These are phyloP conservation scores for Collybia nuda DNA, from an alignment of 768 basidiomycete genomes.

Conservation along the genomic window DNA sequence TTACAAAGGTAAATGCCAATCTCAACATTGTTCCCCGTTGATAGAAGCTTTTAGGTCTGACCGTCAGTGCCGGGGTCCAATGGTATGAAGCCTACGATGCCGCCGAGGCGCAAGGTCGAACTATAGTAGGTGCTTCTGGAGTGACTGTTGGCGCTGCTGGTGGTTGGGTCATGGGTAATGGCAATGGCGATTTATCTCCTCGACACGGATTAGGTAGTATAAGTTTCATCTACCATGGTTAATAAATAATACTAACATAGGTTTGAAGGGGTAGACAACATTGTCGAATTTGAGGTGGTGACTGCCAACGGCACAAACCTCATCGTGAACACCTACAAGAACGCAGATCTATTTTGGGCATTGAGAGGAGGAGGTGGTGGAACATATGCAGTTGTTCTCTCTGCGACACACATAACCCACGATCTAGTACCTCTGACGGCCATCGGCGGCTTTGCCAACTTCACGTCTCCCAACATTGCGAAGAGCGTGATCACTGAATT, in stretches of 20 bases:
- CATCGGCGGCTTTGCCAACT: not conserved
- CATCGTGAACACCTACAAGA: slow-evolving; percentile 34
- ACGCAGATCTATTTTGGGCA: slow-evolving; percentile 44
- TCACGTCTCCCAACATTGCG: not conserved
- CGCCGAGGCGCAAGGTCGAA: slow-evolving; percentile 29
- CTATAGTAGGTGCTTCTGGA: slow-evolving; percentile 45
- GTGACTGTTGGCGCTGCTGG: slow-evolving; percentile 42
- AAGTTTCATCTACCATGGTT: not conserved
- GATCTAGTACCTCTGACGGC: not conserved
- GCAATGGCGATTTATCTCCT: slow-evolving; percentile 38
- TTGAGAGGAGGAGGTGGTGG: slow-evolving; percentile 41
- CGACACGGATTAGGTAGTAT: slow-evolving; percentile 38
- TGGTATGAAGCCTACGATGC: slow-evolving; percentile 42
- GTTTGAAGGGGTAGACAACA: slow-evolving; percentile 43
- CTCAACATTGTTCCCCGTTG: not conserved
- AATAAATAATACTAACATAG: not conserved
- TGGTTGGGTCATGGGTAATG: slow-evolving; percentile 48
- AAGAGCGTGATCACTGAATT: not conserved
- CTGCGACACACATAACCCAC: not conserved
- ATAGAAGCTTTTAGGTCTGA: slow-evolving; percentile 18
- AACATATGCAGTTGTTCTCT: slow-evolving; percentile 22
- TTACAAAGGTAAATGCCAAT: slow-evolving; percentile 14
- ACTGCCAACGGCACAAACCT: slow-evolving; percentile 31
- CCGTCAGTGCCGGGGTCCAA: slow-evolving; percentile 41
- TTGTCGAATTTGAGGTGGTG: slow-evolving; percentile 25